Base-by-base conservation (phyloP, 164 flowering plant genomes). In the Amborella trichopoda region DNA sequence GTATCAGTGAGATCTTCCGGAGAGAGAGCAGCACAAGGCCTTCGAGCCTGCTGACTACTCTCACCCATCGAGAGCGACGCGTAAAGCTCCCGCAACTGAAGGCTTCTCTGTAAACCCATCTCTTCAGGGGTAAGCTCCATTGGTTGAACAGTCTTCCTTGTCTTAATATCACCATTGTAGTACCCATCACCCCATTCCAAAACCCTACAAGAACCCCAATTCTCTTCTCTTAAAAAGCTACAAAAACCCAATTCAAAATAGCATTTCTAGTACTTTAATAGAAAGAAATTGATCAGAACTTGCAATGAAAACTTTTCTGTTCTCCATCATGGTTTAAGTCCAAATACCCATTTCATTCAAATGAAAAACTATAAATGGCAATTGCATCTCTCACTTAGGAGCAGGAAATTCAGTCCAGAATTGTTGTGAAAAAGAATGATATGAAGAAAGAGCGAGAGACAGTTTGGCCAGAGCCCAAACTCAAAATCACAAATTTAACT, bases 161-260 rank as follows among this genome's bases (percentile, higher is more conserved):
- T 91, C 77, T 87, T 91, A 3, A 91, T 81, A 27, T 80, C 96
- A 32, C 98, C 98, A 68, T 87, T 87, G 59, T 91, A 91, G 70
- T 80, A 83, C 40, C 98, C 98, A 51, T 76, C 83, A 36, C 72
- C 65, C 98, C 98, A 91, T 55, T 73, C 75, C 78, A 91, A 48
- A 26, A 68, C 69, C 73, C 97, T 85, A 53, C 14, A 33, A 45
- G 20, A 28, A 44, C 28, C n/a, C 39, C 37, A 48, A 23, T 39
- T 43, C n/a, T 10, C 16, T 16, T 16, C 11, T 38, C 14, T 16
- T n/a, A 33, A 11, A 33, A 33, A 33, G 16, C 37, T 33, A 33
- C 12, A 33, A 33, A 2, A 11, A 13, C 14, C 16, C 37, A 33
- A 13, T 2, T 33, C 16, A 3, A 33, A 33, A 33, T 33, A 33